Conservation (phyloP, 768 basidiomycete species). For the Amanita polypyramis region DNA sequence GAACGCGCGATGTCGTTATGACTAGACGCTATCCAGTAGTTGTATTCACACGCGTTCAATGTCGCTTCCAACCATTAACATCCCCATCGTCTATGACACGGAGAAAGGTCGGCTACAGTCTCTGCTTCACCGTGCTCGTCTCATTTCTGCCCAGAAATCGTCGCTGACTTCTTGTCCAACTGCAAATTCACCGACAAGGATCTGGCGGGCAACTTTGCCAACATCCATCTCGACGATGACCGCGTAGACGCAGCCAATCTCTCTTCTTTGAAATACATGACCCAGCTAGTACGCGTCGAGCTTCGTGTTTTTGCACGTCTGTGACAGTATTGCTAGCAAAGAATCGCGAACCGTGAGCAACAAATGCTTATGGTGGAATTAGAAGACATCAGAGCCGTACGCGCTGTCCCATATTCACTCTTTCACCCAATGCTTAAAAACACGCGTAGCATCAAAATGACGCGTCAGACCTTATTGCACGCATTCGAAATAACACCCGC, state of each 20-base stretch:
- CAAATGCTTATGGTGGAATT: constrained; percentile 83
- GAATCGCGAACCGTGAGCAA: constrained; percentile 87
- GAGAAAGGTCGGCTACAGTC: constrained; percentile 47
- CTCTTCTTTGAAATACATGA: constrained; percentile 65
- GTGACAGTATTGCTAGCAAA: constrained; percentile 49
- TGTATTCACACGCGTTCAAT: constrained; percentile 37
- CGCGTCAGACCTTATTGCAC: constrained; percentile 61
- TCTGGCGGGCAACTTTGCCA: constrained; percentile 53
- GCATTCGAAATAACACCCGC: constrained; percentile 76
- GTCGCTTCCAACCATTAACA: constrained; percentile 54
- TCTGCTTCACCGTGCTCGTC: background rate
- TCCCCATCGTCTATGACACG: constrained; percentile 54
- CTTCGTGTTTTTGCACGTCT: constrained; percentile 18
- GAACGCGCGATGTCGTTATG: too few relatives aligned
- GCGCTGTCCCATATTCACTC: constrained; percentile 12
- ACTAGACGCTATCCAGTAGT: too few relatives aligned
- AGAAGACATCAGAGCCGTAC: constrained; percentile 73
- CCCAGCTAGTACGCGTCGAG: constrained; percentile 56
- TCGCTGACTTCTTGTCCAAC: constrained; percentile 59
- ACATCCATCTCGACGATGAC: constrained; percentile 54
- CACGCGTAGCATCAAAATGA: constrained; percentile 53
- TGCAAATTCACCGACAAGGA: constrained; percentile 61
- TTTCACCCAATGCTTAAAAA: constrained; percentile 8
- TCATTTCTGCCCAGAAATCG: constrained; percentile 38
- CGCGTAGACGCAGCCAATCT: constrained; percentile 22